Percentiles rank a stretch among this genome's conserved stretches.
Evolutionary conservation across 805 yeast genomes (phyloP).

Genomic region (Candida argentea): DNA sequence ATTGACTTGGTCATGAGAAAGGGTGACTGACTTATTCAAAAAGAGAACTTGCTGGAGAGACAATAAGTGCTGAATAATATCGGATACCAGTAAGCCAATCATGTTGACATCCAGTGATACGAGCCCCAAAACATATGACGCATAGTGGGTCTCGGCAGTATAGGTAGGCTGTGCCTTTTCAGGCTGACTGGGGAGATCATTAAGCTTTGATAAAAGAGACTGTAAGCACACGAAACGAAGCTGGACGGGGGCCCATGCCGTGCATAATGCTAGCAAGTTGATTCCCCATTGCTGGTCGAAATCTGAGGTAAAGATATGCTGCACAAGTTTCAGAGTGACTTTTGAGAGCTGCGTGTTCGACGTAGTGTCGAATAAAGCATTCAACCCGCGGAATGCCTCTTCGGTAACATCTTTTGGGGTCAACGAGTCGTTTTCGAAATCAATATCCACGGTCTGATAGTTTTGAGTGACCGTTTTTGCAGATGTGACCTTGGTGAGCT

Average conservation of each 20-base stretch:
- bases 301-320: slow-evolving; percentile 21
- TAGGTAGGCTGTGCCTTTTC: slow-evolving; percentile 10
- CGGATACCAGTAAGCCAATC: slow-evolving; percentile 81
- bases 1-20: slow-evolving; percentile 12
- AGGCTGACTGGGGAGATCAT: too few relatives aligned
- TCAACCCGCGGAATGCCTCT: slow-evolving; percentile 41
- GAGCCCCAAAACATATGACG: slow-evolving; percentile 43
- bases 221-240: slow-evolving; percentile 56
- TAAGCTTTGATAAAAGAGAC: slow-evolving; percentile 25
- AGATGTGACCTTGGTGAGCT: slow-evolving; percentile 18
- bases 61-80: slow-evolving; percentile 54
- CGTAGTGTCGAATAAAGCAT: slow-evolving; percentile 52
- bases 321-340: slow-evolving; percentile 44
- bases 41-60: slow-evolving; percentile 34
- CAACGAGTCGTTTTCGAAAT: slow-evolving; percentile 25
- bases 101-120: slow-evolving; percentile 72
- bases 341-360: slow-evolving; percentile 50
- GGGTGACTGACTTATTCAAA: slow-evolving; percentile 12
- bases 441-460: slow-evolving; percentile 11
- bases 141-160: slow-evolving; percentile 25
- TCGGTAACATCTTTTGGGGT: slow-evolving; percentile 32
- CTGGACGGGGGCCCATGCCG: slow-evolving; percentile 75
- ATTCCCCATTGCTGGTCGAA: slow-evolving; percentile 39
- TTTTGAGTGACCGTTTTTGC: slow-evolving; percentile 10
- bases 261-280: slow-evolving; percentile 49